Evolutionary conservation across 2,329 filamentous ascomycete genomes (phyloP), one percentile per base, ranked within the genome.

Genomic region (Tolypocladium nubicola): DNA sequence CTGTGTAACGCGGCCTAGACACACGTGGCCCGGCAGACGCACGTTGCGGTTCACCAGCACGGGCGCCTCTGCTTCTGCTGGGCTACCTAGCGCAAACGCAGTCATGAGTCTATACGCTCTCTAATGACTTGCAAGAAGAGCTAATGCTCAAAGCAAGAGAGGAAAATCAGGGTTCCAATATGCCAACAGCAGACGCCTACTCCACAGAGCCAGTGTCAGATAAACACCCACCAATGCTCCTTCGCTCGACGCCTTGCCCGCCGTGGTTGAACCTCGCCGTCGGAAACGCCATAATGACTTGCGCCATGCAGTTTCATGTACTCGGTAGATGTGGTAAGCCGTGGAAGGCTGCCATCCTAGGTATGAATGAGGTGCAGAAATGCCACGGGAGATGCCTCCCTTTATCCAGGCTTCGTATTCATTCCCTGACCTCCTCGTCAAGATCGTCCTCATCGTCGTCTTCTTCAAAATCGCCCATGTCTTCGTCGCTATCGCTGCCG

Each of bases 401-500:
- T 26, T 13, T 21, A 19, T 30, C 21, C 30, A 21, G 47, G 11
- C 30, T 21, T 21, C 11, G 30, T 52, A 30, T 10, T 54, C 56
- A 57, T 38, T 56, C 53, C 37, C 58, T 57, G 6, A 56, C 55
- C 7, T 58, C 58, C 1, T 61, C 59, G 3, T 69, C 64, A 54
- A 68, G 66, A 4, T 80, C 77, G 52, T 83, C 81, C 19, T 82
- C 81, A 11, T 80, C 78, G 8, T 81, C 82, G 26, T 85, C 80
- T 11, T 82, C 81, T 10, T 82, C 81, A 45, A 80, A 81, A 52
- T 87, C 84, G 38, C 81, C 80, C 72, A 82, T 78, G 30, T 82
- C 79, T 35, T 83, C 80, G 13, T 86, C 86, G 26, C 81, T 83
- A 63, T 90, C 88, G 65, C 86, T 89, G 19, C 86, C 87, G 11